Evolutionary conservation across 108 stramenopile species (phyloP).

Genomic region (Skeletonema menzelii): DNA sequence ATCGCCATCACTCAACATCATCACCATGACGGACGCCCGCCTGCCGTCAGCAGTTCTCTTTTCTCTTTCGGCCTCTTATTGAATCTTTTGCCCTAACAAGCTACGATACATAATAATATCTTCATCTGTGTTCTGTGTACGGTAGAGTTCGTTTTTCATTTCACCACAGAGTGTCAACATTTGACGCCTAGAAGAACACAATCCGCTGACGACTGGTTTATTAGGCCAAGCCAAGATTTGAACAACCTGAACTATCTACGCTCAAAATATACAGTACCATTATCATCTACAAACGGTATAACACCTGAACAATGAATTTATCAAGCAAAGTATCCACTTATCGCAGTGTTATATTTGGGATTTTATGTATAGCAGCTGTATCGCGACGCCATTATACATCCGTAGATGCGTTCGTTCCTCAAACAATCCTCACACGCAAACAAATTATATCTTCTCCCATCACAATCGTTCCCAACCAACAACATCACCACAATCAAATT

Average conservation of each 20-base stretch:
- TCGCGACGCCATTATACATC: not conserved
- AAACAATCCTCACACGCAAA: not conserved
- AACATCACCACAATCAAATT: not conserved
- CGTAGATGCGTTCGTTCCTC: not conserved
- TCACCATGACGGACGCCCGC: not conserved
- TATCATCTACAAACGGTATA: not conserved
- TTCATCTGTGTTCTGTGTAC: not conserved
- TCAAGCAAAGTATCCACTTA: not conserved
- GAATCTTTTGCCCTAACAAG: not conserved
- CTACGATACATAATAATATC: not conserved
- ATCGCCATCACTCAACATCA: too few species aligned
- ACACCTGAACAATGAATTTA: not conserved
- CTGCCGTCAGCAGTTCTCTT: slow-evolving; percentile 5
- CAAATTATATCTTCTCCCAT: not conserved
- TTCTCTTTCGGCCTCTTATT: not conserved
- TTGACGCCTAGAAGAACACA: not conserved
- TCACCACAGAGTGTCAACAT: not conserved
- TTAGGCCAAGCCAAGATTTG: not conserved
- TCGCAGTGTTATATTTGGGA: not conserved
- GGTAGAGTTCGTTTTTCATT: not conserved
- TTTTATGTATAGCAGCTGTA: not conserved
- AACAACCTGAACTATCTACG: too few species aligned
- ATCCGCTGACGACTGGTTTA: not conserved
- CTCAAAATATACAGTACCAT: too few species aligned
- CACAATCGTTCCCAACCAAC: not conserved